These are phyloP conservation scores for Chlorella sorokiniana DNA, from an alignment of 139 green algal species.

Conservation along the genomic window DNA sequence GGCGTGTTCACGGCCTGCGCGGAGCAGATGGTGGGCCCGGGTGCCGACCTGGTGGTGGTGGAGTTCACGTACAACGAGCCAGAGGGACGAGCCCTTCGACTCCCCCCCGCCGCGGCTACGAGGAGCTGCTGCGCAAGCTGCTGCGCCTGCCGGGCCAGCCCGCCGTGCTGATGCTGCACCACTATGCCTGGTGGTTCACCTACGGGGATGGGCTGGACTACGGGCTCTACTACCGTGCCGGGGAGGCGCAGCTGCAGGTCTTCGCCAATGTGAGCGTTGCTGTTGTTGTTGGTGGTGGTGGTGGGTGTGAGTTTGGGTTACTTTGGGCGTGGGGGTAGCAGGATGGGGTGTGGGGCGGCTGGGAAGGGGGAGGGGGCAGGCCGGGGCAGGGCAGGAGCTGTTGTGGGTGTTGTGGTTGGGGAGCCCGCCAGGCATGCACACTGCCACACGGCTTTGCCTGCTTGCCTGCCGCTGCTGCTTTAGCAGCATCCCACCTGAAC, in stretches of 20 bases:
- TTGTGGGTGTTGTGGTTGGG: not conserved
- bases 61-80: slow-evolving; percentile 28
- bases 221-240: slow-evolving; percentile 25
- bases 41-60: slow-evolving; percentile 24
- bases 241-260: slow-evolving; percentile 13
- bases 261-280: slow-evolving; percentile 16
- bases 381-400: too few relatives aligned
- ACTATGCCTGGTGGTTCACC: slow-evolving; percentile 32
- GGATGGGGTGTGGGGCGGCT: not conserved
- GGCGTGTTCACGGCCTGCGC: slow-evolving; percentile 27
- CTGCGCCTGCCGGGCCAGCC: slow-evolving; percentile 20
- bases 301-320: too few relatives aligned
- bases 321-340: too few relatives aligned
- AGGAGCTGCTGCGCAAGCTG: slow-evolving; percentile 47
- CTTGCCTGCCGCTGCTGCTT: not conserved
- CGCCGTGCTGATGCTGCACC: slow-evolving; percentile 35
- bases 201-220: slow-evolving; percentile 21
- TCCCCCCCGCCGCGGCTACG: slow-evolving; percentile 33
- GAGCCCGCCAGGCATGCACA: too few relatives aligned
- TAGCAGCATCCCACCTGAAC: not conserved
- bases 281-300: not conserved
- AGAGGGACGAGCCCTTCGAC: slow-evolving; percentile 21
- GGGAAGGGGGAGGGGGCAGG: not conserved
- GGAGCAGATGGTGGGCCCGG: slow-evolving; percentile 17
- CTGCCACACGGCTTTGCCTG: too few relatives aligned